Base-by-base conservation (phyloP, 2,329 filamentous ascomycete species). In the Zelopaecilomyces penicillatus region DNA sequence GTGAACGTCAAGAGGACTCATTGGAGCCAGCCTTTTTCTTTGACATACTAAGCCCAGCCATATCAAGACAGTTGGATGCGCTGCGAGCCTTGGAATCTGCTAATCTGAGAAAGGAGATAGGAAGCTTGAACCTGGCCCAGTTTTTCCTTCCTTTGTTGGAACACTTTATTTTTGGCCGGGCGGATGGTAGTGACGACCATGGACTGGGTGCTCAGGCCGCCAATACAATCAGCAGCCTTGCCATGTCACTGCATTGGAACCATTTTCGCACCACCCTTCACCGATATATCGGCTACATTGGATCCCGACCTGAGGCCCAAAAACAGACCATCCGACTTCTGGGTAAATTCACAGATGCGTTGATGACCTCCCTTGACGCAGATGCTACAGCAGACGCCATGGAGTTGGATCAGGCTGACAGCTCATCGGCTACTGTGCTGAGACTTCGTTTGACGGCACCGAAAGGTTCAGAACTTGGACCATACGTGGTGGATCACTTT, bases 91-190 rank as follows among this genome's bases (percentile, higher is more conserved):
- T 98, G 9, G 82, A 85, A 45, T 69, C 75, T 6, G 83, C 84
- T 50, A 86, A 87, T 44, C 63, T 70, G 7, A 74, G 74, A 45
- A 73, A 77, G 9, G 73, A 79, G 40, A 70, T 98, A 47, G 76
- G 76, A 49, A 85, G 87, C 56, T 80, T 80, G 42, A 95, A 95
- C 56, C 74, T 95, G 50, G 82, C 83, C 47, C 83, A 91, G 12
- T 85, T 96, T 57, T 87, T 97, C 59, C 78, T 98, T 35, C 94
- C 93, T 1, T 72, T 98, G 19, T 73, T 97, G 7, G 93, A 98
- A 59, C 90, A 96, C 60, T 97, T 96, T 58, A 83, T 96, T 27
- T 91, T 95, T 58, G 85, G 89, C 47, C 80, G 85, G 48, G 79
- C 78, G 4, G 85, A 88, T 39, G 73, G 75, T 6, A 71, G 63